phyloP scores from a whole-genome alignment of 1,139 yeast species.

The Suhomyces taliae region DNA sequence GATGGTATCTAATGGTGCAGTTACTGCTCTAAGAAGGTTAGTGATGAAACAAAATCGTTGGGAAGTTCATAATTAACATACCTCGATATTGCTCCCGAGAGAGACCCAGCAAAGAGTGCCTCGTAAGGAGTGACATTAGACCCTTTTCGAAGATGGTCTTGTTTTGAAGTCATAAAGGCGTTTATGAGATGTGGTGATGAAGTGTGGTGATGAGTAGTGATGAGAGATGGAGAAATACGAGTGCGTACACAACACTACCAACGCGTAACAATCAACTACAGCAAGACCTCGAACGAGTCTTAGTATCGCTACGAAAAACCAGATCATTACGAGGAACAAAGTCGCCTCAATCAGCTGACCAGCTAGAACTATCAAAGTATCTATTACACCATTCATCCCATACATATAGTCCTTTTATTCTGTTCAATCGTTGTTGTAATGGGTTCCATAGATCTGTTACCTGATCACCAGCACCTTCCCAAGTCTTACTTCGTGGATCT shows the following conservation, averaged over 20 bases:
- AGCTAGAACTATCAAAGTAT: no score
- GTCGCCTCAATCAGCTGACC: neutral
- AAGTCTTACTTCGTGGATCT: slow-evolving; percentile 5
- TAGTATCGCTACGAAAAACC: no score
- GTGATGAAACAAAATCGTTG: slow-evolving; percentile 2
- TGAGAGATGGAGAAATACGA: no score
- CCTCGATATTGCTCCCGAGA: slow-evolving; percentile 68
- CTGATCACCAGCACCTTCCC: slow-evolving; percentile 8
- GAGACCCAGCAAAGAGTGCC: slow-evolving; percentile 65
- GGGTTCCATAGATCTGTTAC: neutral
- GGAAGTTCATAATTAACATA: slow-evolving; percentile 19
- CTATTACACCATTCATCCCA: neutral
- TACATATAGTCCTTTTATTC: neutral
- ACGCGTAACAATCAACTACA: no score
- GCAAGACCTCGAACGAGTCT: no score
- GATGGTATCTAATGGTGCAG: slow-evolving; percentile 88
- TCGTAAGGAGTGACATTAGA: slow-evolving; percentile 44
- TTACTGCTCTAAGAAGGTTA: slow-evolving; percentile 47
- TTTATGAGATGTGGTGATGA: no score
- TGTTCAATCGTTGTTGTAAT: neutral
- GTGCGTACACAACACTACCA: no score
- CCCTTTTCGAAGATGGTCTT: slow-evolving; percentile 55
- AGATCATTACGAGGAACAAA: neutral
- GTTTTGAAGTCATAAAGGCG: slow-evolving; percentile 5
- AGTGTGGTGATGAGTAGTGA: no score